A percentile compares a stretch with the other conserved stretches of the same genome.
Conservation (phyloP, 108 stramenopile genomes). For the Pseudonitzschia delicatissima region DNA sequence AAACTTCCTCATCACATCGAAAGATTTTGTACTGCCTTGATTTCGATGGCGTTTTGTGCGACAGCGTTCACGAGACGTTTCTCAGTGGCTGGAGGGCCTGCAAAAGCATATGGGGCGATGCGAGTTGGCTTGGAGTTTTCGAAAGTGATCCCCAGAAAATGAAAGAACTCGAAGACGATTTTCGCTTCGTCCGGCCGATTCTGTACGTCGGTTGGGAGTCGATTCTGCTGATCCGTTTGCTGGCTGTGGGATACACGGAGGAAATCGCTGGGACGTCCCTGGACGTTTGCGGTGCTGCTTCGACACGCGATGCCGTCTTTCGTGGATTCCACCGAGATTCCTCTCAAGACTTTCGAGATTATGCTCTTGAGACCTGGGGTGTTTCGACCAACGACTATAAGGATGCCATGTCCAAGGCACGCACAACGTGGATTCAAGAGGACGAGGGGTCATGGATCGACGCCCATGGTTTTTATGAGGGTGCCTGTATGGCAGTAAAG, state of each 20-base stretch:
- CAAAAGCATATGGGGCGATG: conserved; percentile 7
- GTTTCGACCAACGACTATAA: neutral
- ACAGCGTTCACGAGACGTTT: conserved; percentile 19
- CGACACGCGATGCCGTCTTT: neutral
- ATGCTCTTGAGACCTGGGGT: neutral
- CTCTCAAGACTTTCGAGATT: neutral
- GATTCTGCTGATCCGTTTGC: conserved; percentile 16
- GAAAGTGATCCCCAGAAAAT: neutral
- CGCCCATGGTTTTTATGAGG: conserved; percentile 31
- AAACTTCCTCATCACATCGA: too few species aligned
- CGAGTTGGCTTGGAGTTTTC: conserved; percentile 8
- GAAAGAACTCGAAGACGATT: conserved; percentile 15
- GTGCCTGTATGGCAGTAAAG: conserved; percentile 27
- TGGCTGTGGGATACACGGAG: neutral
- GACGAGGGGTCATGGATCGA: conserved; percentile 23
- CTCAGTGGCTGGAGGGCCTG: conserved; percentile 18
- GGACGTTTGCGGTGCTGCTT: neutral
- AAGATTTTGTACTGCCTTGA: conserved; percentile 26
- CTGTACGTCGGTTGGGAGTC: conserved; percentile 36
- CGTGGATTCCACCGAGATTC: neutral
- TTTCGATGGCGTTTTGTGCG: conserved; percentile 37
- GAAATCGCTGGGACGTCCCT: too few species aligned
- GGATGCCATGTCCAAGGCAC: conserved; percentile 15
- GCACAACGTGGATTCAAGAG: conserved; percentile 26
- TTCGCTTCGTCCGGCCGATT: conserved; percentile 25